These are phyloP conservation scores for Trichoderma koningiopsis DNA, from an alignment of 2,329 filamentous ascomycete genomes.

Conservation along the genomic window DNA sequence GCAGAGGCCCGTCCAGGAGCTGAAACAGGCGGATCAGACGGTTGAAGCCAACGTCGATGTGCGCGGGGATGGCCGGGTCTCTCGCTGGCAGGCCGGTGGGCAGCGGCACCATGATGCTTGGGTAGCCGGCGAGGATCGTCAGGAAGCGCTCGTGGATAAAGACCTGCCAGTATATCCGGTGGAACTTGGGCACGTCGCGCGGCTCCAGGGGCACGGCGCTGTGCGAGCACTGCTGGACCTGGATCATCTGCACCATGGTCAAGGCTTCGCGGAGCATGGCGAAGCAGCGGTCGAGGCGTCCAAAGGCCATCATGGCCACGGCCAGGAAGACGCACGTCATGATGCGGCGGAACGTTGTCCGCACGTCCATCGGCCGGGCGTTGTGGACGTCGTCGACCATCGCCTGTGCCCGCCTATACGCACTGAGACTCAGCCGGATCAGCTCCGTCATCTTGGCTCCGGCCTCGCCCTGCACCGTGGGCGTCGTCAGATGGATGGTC, in stretches of 20 bases:
- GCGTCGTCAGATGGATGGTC: conserved; percentile 42
- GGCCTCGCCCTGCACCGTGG: conserved; percentile 36
- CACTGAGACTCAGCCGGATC: conserved; percentile 31
- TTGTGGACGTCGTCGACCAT: conserved; percentile 37
- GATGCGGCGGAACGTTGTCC: conserved; percentile 46
- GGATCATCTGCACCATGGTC: conserved; percentile 47
- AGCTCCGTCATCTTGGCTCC: conserved; percentile 37
- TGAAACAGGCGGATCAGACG: conserved; percentile 43
- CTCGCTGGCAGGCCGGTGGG: conserved; percentile 35
- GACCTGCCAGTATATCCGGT: conserved; percentile 33
- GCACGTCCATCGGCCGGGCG: conserved; percentile 41
- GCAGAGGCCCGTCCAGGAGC: conserved; percentile 44
- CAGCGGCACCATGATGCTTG: conserved; percentile 41
- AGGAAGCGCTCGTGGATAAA: conserved; percentile 48
- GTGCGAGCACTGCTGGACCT: conserved; percentile 45
- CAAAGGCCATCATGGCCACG: conserved; percentile 52
- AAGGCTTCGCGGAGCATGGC: conserved; percentile 52
- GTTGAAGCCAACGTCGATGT: conserved; percentile 43
- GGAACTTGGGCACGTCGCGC: conserved; percentile 29
- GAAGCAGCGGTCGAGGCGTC: conserved; percentile 50
- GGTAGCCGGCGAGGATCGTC: conserved; percentile 53
- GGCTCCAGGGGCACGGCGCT: conserved; percentile 27
- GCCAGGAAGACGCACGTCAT: conserved; percentile 55
- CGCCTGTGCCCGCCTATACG: conserved; percentile 34
- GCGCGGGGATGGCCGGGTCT: conserved; percentile 40